A percentile compares a stretch with the other conserved stretches of the same genome.
These are phyloP conservation scores for Ogataea thermomethanolica DNA, from an alignment of 805 yeast species.

Conservation along the genomic window DNA sequence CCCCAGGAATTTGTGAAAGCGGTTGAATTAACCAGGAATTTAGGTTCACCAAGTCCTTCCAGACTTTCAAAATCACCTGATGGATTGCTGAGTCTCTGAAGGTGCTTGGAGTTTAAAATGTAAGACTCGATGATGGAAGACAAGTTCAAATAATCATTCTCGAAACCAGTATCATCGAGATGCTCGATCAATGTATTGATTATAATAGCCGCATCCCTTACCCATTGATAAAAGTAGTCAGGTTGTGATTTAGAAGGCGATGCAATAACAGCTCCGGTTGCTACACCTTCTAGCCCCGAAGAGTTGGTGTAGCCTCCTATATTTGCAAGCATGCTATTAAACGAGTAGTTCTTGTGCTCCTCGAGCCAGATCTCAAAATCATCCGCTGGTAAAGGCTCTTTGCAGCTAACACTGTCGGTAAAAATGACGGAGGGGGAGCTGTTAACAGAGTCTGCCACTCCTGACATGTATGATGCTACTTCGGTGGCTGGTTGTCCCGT, in stretches of 20 bases:
- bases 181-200: slow-evolving; percentile 58
- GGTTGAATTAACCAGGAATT: slow-evolving; percentile 64
- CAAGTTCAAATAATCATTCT: slow-evolving; percentile 21
- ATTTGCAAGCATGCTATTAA: slow-evolving; percentile 47
- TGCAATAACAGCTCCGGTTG: slow-evolving; percentile 76
- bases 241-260: slow-evolving; percentile 73
- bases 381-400: slow-evolving; percentile 26
- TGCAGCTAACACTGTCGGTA: slow-evolving; percentile 21
- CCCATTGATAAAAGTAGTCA: slow-evolving; percentile 87
- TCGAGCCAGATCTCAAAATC: slow-evolving; percentile 49
- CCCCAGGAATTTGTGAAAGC: slow-evolving; percentile 78
- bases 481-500: slow-evolving; percentile 12
- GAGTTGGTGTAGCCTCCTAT: slow-evolving; percentile 48
- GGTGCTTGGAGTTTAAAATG: slow-evolving; percentile 49
- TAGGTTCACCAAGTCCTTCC: slow-evolving; percentile 84
- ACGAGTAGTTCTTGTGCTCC: slow-evolving; percentile 40
- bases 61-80: slow-evolving; percentile 58
- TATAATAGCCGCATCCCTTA: slow-evolving; percentile 84
- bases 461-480: slow-evolving; percentile 4
- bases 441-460: neutral
- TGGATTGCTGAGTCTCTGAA: slow-evolving; percentile 67
- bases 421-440: slow-evolving; percentile 6
- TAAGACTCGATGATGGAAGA: slow-evolving; percentile 50
- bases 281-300: slow-evolving; percentile 37
- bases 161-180: slow-evolving; percentile 40